Conservation (phyloP, 495 filamentous ascomycete species). For the Aspergillus ostianus region DNA sequence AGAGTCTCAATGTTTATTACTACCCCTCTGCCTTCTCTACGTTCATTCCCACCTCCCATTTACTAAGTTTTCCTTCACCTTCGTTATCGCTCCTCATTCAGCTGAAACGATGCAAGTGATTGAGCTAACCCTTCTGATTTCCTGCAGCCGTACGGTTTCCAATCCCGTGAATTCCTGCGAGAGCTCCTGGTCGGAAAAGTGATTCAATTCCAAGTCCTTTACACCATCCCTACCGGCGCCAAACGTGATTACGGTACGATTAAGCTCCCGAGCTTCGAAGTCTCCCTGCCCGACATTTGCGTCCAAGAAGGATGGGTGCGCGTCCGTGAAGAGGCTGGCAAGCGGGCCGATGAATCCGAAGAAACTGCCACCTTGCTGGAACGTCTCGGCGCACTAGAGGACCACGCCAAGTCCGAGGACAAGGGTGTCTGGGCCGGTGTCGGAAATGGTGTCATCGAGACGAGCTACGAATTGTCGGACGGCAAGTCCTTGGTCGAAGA, state of each 20-base stretch:
- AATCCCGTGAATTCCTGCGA: slow-evolving; percentile 89
- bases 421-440: slow-evolving; percentile 73
- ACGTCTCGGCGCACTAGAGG: slow-evolving; percentile 72
- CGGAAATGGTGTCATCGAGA: slow-evolving; percentile 63
- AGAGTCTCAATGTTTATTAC: not conserved
- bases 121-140: slow-evolving; percentile 10
- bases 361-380: slow-evolving; percentile 68
- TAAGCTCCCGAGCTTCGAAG: slow-evolving; percentile 65
- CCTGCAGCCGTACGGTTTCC: slow-evolving; percentile 72
- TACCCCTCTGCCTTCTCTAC: not conserved
- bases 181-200: slow-evolving; percentile 80
- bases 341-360: slow-evolving; percentile 76
- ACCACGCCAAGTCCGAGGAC: slow-evolving; percentile 69
- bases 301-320: slow-evolving; percentile 88
- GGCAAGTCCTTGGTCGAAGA: slow-evolving; percentile 68
- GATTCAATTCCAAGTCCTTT: slow-evolving; percentile 77
- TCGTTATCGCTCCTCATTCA: not conserved
- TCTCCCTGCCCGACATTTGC: slow-evolving; percentile 71
- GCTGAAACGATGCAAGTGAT: not conserved
- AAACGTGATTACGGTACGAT: slow-evolving; percentile 87
- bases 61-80: not conserved
- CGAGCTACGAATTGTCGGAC: slow-evolving; percentile 72
- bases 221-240: slow-evolving; percentile 74
- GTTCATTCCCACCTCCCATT: not conserved
- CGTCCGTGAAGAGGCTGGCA: slow-evolving; percentile 86